Percentiles rank a stretch among this genome's conserved stretches.
These are phyloP conservation scores for Colletotrichum sp. DNA, from an alignment of 2,329 filamentous ascomycete genomes.

Conservation along the genomic window DNA sequence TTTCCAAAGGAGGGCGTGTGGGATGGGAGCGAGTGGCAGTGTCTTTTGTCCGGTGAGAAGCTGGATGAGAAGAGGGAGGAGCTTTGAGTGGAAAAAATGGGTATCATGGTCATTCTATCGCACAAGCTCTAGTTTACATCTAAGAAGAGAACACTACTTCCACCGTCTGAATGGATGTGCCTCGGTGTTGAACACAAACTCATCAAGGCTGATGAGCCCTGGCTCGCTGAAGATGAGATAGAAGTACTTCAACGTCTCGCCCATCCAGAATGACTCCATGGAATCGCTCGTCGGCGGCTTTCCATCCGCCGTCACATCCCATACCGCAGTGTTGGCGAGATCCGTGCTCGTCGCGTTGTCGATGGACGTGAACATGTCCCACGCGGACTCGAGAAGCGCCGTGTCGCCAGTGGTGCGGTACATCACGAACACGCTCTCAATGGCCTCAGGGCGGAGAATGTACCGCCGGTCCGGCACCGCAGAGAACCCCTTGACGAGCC, in stretches of 20 bases:
- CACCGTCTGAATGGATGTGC: constrained; percentile 32
- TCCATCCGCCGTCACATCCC: constrained; percentile 46
- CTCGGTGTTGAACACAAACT: constrained; percentile 55
- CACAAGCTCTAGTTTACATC: not conserved
- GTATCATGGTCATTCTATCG: not conserved
- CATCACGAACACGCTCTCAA: constrained; percentile 71
- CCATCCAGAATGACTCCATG: constrained; percentile 56
- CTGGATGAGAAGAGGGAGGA: not conserved
- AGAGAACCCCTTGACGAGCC: constrained; percentile 29
- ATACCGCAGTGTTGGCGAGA: constrained; percentile 59
- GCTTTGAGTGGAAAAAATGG: not conserved
- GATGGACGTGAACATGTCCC: constrained; percentile 65
- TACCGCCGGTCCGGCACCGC: constrained; percentile 44
- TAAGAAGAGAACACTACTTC: not conserved
- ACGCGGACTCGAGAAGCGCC: constrained; percentile 62
- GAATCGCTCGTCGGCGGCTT: constrained; percentile 53
- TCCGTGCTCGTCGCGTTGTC: constrained; percentile 53
- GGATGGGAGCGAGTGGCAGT: not conserved
- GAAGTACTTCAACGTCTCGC: constrained; percentile 34
- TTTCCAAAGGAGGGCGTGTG: not conserved
- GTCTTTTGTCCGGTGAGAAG: not conserved
- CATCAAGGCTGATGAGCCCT: constrained; percentile 59
- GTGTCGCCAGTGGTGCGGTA: constrained; percentile 65
- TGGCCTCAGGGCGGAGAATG: constrained; percentile 67
- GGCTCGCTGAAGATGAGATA: constrained; percentile 61